Conservation (phyloP, 1,284 basidiomycete species). For the Puccinia hordei region DNA sequence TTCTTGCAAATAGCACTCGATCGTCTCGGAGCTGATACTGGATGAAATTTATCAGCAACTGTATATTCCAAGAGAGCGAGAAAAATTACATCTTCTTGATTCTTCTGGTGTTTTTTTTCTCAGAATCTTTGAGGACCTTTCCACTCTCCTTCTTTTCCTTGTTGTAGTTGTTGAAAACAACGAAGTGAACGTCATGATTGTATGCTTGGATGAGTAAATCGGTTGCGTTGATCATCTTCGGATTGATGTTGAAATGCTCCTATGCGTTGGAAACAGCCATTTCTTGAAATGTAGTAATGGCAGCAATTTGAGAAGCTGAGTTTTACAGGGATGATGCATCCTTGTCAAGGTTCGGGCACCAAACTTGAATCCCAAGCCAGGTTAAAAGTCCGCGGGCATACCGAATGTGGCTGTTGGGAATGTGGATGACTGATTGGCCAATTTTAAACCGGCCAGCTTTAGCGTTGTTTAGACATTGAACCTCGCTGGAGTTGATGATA, state of each 20-base stretch:
- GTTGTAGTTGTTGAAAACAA: constrained; percentile 14
- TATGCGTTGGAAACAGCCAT: neutral
- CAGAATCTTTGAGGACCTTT: constrained; percentile 4
- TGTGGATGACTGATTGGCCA: neutral
- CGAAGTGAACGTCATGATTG: constrained; percentile 32
- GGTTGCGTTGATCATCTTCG: neutral
- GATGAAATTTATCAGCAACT: too few species aligned
- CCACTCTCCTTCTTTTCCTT: constrained; percentile 19
- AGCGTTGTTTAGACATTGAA: neutral
- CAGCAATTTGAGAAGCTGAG: too few species aligned
- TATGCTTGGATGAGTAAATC: constrained; percentile 11
- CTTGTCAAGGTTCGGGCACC: too few species aligned
- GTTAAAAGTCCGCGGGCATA: constrained; percentile 20
- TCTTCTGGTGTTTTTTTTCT: too few species aligned
- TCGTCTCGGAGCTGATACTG: too few species aligned
- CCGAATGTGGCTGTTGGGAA: too few species aligned
- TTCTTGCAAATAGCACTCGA: too few species aligned
- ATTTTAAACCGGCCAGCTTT: neutral
- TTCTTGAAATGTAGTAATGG: too few species aligned
- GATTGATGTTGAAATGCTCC: constrained; percentile 27
- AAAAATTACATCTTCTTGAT: too few species aligned
- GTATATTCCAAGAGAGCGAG: too few species aligned
- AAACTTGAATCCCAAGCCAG: constrained; percentile 7
- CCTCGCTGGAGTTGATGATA: too few species aligned
- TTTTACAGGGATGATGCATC: too few species aligned